These are phyloP conservation scores for Psilocybe tampanensis DNA, from an alignment of 768 basidiomycete genomes.

Conservation along the genomic window DNA sequence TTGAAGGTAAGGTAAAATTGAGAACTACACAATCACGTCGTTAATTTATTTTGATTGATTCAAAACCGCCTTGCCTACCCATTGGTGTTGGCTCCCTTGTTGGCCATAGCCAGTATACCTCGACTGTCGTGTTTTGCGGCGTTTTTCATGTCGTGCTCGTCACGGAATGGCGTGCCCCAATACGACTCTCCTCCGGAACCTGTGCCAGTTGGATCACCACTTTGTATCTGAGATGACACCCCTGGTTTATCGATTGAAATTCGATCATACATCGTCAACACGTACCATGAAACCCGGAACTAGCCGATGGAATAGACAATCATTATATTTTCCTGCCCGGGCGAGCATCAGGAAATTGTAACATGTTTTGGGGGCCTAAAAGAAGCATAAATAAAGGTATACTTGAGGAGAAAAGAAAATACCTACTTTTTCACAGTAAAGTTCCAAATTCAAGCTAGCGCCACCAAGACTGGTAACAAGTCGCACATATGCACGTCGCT, in stretches of 20 bases:
- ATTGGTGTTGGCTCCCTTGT: conserved; percentile 90
- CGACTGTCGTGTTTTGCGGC: conserved; percentile 87
- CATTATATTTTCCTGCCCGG: conserved; percentile 85
- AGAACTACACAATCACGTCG: conserved; percentile 49
- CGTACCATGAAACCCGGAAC: conserved; percentile 94
- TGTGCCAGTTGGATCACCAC: conserved; percentile 96
- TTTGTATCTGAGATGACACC: conserved; percentile 73
- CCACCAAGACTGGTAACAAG: conserved; percentile 92
- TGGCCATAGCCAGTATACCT: conserved; percentile 93
- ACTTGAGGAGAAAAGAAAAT: background rate
- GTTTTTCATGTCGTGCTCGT: conserved; percentile 87
- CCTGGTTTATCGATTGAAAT: conserved; percentile 9
- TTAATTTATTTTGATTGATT: background rate
- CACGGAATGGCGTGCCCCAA: conserved; percentile 96
- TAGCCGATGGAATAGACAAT: conserved; percentile 88
- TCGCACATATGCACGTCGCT: conserved; percentile 93
- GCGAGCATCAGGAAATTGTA: conserved; percentile 98
- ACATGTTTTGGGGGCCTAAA: conserved; percentile 93
- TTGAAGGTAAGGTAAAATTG: conserved; percentile 95
- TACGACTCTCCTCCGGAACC: conserved; percentile 90
- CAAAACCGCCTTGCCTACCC: conserved; percentile 43
- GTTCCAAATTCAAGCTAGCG: conserved; percentile 79
- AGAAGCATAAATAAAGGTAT: background rate
- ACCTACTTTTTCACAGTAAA: conserved; percentile 84
- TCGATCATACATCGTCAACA: background rate